A percentile compares a stretch with the other conserved stretches of the same genome.
These are phyloP conservation scores for Draba incana DNA, from an alignment of 345 rosid genomes.

Conservation along the genomic window DNA sequence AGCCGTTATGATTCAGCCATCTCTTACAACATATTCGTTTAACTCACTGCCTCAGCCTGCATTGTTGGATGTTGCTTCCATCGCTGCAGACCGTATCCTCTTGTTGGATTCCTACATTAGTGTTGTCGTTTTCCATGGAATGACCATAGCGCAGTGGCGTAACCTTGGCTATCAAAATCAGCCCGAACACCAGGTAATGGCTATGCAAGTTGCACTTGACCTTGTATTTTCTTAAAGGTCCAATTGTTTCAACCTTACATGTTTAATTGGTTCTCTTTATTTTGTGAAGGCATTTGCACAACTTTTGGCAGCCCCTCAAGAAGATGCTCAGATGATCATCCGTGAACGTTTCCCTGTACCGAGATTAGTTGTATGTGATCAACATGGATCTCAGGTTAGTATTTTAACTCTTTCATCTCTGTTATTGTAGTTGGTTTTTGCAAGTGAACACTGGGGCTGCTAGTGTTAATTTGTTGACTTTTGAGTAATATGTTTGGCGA, in stretches of 20 bases:
- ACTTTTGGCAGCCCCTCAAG: constrained; percentile 85
- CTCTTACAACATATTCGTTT: constrained; percentile 87
- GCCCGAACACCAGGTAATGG: constrained; percentile 82
- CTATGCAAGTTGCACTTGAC: constrained; percentile 4
- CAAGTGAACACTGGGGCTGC: neutral
- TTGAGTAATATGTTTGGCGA: constrained; percentile 6
- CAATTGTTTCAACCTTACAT: constrained; percentile 12
- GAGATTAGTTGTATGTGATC: constrained; percentile 94
- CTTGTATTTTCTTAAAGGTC: neutral
- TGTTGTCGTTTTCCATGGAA: constrained; percentile 93
- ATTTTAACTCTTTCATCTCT: constrained; percentile 17
- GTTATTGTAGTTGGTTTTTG: neutral
- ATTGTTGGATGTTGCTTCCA: constrained; percentile 94
- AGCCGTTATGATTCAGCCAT: constrained; percentile 81
- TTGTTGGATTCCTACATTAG: constrained; percentile 93
- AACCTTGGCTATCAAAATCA: constrained; percentile 94
- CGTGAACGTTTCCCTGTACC: constrained; percentile 95
- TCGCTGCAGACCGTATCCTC: constrained; percentile 88
- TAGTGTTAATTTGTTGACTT: constrained; percentile 10
- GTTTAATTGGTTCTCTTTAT: constrained; percentile 19
- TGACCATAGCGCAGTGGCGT: constrained; percentile 99
- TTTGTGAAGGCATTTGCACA: constrained; percentile 57
- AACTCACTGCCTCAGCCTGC: constrained; percentile 87
- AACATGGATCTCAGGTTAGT: constrained; percentile 98
- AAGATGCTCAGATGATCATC: constrained; percentile 72